Evolutionary conservation across 2,329 filamentous ascomycete species (phyloP), one percentile per base, ranked within the genome.

Genomic region (Aspergillus fumigatiaffinis): DNA sequence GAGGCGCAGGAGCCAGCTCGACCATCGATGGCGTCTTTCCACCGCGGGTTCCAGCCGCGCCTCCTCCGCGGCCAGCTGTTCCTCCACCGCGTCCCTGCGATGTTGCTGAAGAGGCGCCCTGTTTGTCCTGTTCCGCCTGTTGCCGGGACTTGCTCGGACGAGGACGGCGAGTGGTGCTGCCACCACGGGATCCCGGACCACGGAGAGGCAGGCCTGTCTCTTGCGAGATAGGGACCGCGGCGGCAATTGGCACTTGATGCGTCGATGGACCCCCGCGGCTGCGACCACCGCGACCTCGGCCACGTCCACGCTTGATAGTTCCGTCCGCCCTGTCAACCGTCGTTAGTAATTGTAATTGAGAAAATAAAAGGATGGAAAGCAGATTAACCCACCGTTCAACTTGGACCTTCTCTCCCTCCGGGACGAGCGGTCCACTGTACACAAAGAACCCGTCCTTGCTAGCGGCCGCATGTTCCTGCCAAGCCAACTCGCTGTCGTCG

Each of bases 401-500:
- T 55, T 82, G 76, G 44, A 85, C 80, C 75, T 94, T 93, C 76
- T 96, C 89, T 23, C 88, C 90, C 74, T 96, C 92, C 4, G 89
- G 89, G 23, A 97, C 84, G 50, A 99, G 79, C 8, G 93, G 93
- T 3, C 94, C 94, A 59, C 91, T 95, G 75, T 97, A 99, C 1
- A 99, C 94, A 72, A 97, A 99, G 79, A 97, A 99, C 1, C 94
- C 94, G 71, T 97, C 94, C 66, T 93, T 91, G 64, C 91, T 93
- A 50, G 94, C 92, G 4, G 93, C 92, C 6, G 93, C 93, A 71
- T 96, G 90, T 69, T 96, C 91, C 75, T 97, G 91, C 93, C 93
- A 97, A 0, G 95, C 82, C 70, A 97, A 75, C 73, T 99, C 94
- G 1, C 92, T 95, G 71, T 99, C 94, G 68, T 99, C 94, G 55